Conservation (phyloP, 805 yeast species). For the Metschnikowia cubensis region DNA sequence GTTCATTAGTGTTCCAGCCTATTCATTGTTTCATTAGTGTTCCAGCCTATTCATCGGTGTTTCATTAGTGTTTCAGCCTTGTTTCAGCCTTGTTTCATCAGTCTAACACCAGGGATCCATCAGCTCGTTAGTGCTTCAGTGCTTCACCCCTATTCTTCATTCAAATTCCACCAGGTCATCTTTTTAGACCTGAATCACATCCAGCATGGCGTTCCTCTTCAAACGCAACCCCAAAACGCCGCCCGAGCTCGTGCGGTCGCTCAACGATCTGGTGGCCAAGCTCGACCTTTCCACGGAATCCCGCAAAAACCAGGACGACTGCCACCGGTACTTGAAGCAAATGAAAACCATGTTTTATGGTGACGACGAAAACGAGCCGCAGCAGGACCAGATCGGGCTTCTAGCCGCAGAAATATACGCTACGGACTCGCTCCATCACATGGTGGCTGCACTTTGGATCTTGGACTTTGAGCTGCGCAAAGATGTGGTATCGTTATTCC, state of each 20-base stretch:
- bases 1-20: background rate
- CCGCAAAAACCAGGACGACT: slow-evolving; percentile 66
- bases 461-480: slow-evolving; percentile 89
- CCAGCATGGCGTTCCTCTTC: slow-evolving; percentile 70
- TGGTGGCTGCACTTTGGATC: slow-evolving; percentile 55
- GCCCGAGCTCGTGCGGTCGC: slow-evolving; percentile 69
- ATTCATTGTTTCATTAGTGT: background rate
- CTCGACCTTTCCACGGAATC: slow-evolving; percentile 45
- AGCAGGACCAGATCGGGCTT: slow-evolving; percentile 68
- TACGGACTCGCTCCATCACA: slow-evolving; percentile 60
- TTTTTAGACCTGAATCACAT: background rate
- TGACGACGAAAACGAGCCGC: slow-evolving; percentile 60
- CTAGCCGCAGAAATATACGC: slow-evolving; percentile 77
- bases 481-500: slow-evolving; percentile 69
- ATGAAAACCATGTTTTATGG: slow-evolving; percentile 65
- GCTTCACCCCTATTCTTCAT: too few relatives aligned
- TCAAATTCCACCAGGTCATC: too few relatives aligned
- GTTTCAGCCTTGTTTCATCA: background rate
- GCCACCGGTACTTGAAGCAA: slow-evolving; percentile 59
- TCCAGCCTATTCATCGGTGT: too few relatives aligned
- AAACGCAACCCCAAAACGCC: slow-evolving; percentile 90
- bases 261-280: slow-evolving; percentile 69
- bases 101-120: background rate
- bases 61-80: too few relatives aligned
- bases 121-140: slow-evolving; percentile 29